A percentile compares a stretch with the other conserved stretches of the same genome.
Evolutionary conservation across 1,284 basidiomycete species (phyloP).

Genomic region (Heterobasidion parviporum): DNA sequence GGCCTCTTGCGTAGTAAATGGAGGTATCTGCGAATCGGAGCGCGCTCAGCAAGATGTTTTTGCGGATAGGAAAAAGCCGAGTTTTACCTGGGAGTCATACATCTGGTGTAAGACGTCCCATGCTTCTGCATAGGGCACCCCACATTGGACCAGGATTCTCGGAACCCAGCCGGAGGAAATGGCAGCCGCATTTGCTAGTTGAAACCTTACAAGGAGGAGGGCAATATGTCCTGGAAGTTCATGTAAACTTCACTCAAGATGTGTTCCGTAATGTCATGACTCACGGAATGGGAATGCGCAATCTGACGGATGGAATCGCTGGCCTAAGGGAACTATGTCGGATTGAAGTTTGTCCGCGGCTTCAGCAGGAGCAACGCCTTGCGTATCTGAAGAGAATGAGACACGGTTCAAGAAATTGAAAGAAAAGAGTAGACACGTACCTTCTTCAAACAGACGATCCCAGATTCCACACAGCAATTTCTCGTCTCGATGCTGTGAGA

Average conservation of each 20-base stretch:
- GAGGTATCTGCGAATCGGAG: slow-evolving; percentile 50
- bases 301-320: slow-evolving; percentile 86
- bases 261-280: slow-evolving; percentile 16
- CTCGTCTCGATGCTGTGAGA: slow-evolving; percentile 88
- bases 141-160: slow-evolving; percentile 67
- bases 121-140: slow-evolving; percentile 67
- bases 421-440: slow-evolving; percentile 25
- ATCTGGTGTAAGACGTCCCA: slow-evolving; percentile 84
- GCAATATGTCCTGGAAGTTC: slow-evolving; percentile 52
- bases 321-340: slow-evolving; percentile 65
- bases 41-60: neutral
- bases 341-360: slow-evolving; percentile 57
- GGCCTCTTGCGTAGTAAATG: slow-evolving; percentile 73
- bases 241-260: neutral
- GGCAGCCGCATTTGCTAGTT: slow-evolving; percentile 49
- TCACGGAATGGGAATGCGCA: slow-evolving; percentile 81
- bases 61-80: neutral
- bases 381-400: slow-evolving; percentile 29
- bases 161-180: slow-evolving; percentile 75
- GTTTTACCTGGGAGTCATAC: slow-evolving; percentile 75
- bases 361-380: slow-evolving; percentile 38
- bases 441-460: slow-evolving; percentile 78
- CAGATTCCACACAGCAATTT: slow-evolving; percentile 79
- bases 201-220: slow-evolving; percentile 62
- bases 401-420: neutral